Base-by-base conservation (phyloP, 352 stramenopile genomes). In the Globisporangium parvum region DNA sequence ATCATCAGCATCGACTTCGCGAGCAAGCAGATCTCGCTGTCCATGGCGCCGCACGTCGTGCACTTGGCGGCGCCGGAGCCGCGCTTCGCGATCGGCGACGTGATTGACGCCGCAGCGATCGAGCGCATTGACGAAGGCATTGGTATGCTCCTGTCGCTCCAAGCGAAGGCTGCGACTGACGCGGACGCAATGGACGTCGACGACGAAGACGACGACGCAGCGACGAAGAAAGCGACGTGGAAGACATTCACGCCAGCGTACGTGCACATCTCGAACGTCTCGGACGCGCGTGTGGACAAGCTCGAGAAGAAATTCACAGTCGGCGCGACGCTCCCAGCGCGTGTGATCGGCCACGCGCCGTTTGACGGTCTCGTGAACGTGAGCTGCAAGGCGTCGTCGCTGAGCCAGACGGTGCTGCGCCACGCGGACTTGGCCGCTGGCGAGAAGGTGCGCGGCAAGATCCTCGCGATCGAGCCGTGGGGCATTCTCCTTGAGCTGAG, bases 191-290 rank as follows among this genome's bases (percentile, higher is more conserved):
- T 87, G 79, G 78, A 86, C 40, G 68, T 73, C 24, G 67, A 67
- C 24, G 70, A 75, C 26, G 70, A 73, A 31, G 49, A 56, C 21
- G 59, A 55, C 17, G 57, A 40, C 21, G 15, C 47, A 6, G 14
- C 24, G 8, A 35, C 67, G 2, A 77, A 55, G 35, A 82, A 89
- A 28, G 70, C 62, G 49, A 87, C 76, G 51, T 93, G 83, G 83
- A 88, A 91, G 69, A 70, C 76, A 6, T 93, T 93, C 58, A 67
- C 72, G 35, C 80, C 85, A 6, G 87, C 70, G 51, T 96, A 93
- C 63, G 84, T 94, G 53, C 87, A 96, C 70, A 96, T 96, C 42
- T 96, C 87, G 42, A 93, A 93, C 57, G 75, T 71, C 14, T 71
- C 75, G 12, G 87, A 96, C 67, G 71, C 72, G 24, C 86, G 83